Conservation (phyloP, 257 asterid genomes). For the Fraxinus excelsior region DNA sequence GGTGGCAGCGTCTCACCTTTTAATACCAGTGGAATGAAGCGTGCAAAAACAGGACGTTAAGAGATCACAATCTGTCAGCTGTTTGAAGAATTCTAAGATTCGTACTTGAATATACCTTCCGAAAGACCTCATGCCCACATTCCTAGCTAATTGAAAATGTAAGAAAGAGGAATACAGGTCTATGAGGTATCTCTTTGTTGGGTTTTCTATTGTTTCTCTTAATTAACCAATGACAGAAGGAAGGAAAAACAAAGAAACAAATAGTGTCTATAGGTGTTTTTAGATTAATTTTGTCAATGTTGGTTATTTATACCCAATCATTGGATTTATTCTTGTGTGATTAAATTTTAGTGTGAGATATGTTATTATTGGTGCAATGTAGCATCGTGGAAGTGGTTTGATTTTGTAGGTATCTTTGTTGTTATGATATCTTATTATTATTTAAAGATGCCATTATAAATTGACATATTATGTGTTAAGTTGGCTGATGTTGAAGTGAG, state of each 20-base stretch:
- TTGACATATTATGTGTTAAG: not conserved
- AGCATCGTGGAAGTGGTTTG: not conserved
- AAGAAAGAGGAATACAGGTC: constrained; percentile 23
- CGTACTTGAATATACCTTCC: constrained; percentile 18
- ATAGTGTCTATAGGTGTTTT: constrained; percentile 30
- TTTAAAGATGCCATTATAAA: not conserved
- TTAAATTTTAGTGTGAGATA: constrained; percentile 49
- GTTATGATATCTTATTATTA: not conserved
- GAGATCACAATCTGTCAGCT: constrained; percentile 12
- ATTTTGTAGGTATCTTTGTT: not conserved
- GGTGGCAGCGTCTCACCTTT: constrained; percentile 96
- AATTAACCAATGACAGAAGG: constrained; percentile 34
- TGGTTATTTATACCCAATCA: constrained; percentile 39
- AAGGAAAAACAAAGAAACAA: constrained; percentile 3
- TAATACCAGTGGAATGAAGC: constrained; percentile 89
- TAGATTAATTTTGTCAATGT: constrained; percentile 30
- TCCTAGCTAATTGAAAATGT: constrained; percentile 21
- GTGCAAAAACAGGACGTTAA: constrained; percentile 92
- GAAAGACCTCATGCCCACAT: constrained; percentile 17
- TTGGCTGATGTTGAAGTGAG: no score
- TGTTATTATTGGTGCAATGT: constrained; percentile 31
- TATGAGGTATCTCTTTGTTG: constrained; percentile 36
- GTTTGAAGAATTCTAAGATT: constrained; percentile 18
- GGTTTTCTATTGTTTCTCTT: constrained; percentile 28
- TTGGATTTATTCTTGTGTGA: constrained; percentile 77